Conservation (phyloP, 2,329 filamentous ascomycete genomes). For the Fusarium proliferatum region DNA sequence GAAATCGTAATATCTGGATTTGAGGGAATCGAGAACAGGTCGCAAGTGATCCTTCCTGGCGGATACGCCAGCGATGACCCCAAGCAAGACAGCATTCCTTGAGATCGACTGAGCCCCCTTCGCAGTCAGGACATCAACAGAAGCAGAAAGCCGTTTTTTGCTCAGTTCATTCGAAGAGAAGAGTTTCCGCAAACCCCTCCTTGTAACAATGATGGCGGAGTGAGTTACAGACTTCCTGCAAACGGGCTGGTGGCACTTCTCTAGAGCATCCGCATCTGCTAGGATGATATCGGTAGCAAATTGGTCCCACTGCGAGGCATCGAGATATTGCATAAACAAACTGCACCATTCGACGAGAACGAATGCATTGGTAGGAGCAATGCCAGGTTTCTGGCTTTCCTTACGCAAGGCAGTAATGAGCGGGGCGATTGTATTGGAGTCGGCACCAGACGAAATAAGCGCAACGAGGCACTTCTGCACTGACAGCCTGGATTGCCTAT, state of each 20-base stretch:
- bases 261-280: conserved; percentile 78
- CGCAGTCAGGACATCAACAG: conserved; percentile 73
- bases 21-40: conserved; percentile 70
- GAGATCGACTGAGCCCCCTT: conserved; percentile 73
- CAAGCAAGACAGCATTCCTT: conserved; percentile 81
- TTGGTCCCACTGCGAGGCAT: conserved; percentile 70
- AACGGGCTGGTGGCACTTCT: conserved; percentile 77
- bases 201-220: conserved; percentile 80
- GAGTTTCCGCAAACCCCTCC: conserved; percentile 81
- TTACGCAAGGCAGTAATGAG: conserved; percentile 75
- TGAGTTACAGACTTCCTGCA: conserved; percentile 73
- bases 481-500: conserved; percentile 84
- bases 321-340: conserved; percentile 78
- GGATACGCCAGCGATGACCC: conserved; percentile 88
- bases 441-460: conserved; percentile 68
- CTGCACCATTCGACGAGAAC: conserved; percentile 92
- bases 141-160: conserved; percentile 69
- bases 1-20: conserved; percentile 81
- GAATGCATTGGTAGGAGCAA: conserved; percentile 85
- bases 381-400: conserved; percentile 80
- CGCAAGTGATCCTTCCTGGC: conserved; percentile 75
- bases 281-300: conserved; percentile 74
- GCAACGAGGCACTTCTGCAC: conserved; percentile 82
- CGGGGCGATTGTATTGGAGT: conserved; percentile 67
- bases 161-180: conserved; percentile 68